phyloP scores from a whole-genome alignment of 495 filamentous ascomycete genomes.

The Tuber borchii region DNA sequence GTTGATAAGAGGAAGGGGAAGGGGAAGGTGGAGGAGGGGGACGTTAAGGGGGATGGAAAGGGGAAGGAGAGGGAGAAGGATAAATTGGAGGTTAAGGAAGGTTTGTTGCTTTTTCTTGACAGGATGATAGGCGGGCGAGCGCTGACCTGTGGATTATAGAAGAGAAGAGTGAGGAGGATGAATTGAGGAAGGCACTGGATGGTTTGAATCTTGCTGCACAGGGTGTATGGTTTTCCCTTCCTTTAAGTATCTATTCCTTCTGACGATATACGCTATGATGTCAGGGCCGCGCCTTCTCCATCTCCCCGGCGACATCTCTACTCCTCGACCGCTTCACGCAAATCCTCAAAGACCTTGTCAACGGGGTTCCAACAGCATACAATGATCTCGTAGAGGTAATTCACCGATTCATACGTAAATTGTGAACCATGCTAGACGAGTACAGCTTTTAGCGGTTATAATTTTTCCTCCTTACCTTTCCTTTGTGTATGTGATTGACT shows the following conservation, averaged over 20 bases:
- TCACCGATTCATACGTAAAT: background rate
- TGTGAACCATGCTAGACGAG: background rate
- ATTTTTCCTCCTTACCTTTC: background rate
- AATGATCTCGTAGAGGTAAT: slow-evolving; percentile 61
- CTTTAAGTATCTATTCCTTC: background rate
- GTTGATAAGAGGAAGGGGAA: slow-evolving; percentile 20
- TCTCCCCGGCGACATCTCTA: slow-evolving; percentile 71
- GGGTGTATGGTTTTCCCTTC: slow-evolving; percentile 19
- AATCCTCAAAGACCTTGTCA: slow-evolving; percentile 83
- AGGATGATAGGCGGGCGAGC: slow-evolving; percentile 39
- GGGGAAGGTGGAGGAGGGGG: slow-evolving; percentile 15
- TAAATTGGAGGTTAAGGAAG: slow-evolving; percentile 42
- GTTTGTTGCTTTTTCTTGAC: slow-evolving; percentile 27
- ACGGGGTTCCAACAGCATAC: slow-evolving; percentile 87
- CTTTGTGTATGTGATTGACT: background rate
- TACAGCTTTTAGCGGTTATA: background rate
- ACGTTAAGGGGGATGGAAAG: slow-evolving; percentile 22
- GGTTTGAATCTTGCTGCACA: slow-evolving; percentile 67
- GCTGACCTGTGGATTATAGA: slow-evolving; percentile 46
- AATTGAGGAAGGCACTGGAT: slow-evolving; percentile 69
- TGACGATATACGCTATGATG: slow-evolving; percentile 39
- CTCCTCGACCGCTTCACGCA: slow-evolving; percentile 75
- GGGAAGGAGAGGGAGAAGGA: slow-evolving; percentile 35
- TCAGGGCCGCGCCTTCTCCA: slow-evolving; percentile 71
- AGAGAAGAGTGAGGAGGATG: slow-evolving; percentile 56